Base-by-base conservation (phyloP, 1,284 basidiomycete species). In the Termitomyces sp. region DNA sequence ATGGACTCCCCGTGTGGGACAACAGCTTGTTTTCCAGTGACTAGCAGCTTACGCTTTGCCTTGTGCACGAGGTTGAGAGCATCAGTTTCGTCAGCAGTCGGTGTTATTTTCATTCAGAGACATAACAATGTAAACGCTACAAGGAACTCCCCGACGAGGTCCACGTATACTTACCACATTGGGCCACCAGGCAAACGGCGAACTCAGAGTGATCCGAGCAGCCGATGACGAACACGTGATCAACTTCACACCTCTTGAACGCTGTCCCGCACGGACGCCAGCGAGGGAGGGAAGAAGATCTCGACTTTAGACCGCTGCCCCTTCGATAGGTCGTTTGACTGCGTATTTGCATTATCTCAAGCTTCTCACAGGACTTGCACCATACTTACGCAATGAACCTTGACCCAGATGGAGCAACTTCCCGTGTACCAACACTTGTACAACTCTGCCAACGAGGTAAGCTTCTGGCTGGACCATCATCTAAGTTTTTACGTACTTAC, bases 381-480 rank as follows among this genome's bases (percentile, higher is more conserved):
- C 52, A 24, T 24, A 24, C 38, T 28, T 46, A 19, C 11, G 16
- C 37, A 13, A 58, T 59, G 57, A 53, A 48, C 45, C 13, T 38
- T 6, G 53, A 50, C 41, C 46, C 47, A 46, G 51, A 55, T 49
- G 50, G 41, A 18, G 8, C 49, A 30, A 28, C 19, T 34, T 38
- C 50, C 35, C 53, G 57, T 47, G 18, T 59, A 13, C 72, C 72
- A 26, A 64, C 69, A 30, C 68, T 79, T 37, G 75, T 78, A 2
- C 67, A 68, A 14, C 70, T 77, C 19, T 80, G 78, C 45, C 77
- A 79, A 62, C 72, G 77, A 60, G 69, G 71, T 72, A 45, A 18
- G 52, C 13, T 30, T 39, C 16, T 24, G 47, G 35, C 50, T 46
- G 19, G 30, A 18, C 33, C 38, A 19, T 34, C 3, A 10, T 1